Conservation (phyloP, 352 stramenopile genomes). For the Phytophthora kernoviae region DNA sequence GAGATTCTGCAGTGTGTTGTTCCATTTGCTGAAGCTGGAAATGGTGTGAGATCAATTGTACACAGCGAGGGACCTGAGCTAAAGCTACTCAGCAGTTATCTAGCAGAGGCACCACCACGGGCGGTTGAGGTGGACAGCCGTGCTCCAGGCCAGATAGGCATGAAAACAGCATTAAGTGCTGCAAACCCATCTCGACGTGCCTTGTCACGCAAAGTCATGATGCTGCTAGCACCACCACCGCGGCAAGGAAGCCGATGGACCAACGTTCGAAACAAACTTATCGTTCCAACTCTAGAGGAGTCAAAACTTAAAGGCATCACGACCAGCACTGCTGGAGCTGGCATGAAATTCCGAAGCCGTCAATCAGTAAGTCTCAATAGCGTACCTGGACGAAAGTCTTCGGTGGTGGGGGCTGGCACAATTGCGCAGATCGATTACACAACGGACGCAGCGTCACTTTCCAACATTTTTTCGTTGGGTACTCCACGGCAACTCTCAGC, state of each 20-base stretch:
- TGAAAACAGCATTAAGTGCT: conserved; percentile 21
- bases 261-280: conserved; percentile 25
- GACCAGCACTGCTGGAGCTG: conserved; percentile 24
- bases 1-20: conserved; percentile 16
- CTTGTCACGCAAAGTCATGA: conserved; percentile 21
- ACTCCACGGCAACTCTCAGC: conserved; percentile 57
- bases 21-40: neutral
- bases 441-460: conserved; percentile 33
- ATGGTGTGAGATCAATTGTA: neutral
- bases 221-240: conserved; percentile 20
- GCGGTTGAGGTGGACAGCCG: conserved; percentile 24
- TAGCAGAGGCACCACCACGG: conserved; percentile 20
- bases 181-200: conserved; percentile 20
- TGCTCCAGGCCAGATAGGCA: conserved; percentile 22
- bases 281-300: conserved; percentile 10
- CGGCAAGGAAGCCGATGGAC: conserved; percentile 30
- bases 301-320: conserved; percentile 3
- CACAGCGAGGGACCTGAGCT: conserved; percentile 2
- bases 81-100: conserved; percentile 26
- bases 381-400: conserved; percentile 14
- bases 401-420: neutral
- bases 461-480: conserved; percentile 67
- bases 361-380: conserved; percentile 1
- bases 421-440: conserved; percentile 7
- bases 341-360: conserved; percentile 14